Base-by-base conservation (phyloP, 2,329 filamentous ascomycete genomes). In the Microdochium trichocladiopsis region DNA sequence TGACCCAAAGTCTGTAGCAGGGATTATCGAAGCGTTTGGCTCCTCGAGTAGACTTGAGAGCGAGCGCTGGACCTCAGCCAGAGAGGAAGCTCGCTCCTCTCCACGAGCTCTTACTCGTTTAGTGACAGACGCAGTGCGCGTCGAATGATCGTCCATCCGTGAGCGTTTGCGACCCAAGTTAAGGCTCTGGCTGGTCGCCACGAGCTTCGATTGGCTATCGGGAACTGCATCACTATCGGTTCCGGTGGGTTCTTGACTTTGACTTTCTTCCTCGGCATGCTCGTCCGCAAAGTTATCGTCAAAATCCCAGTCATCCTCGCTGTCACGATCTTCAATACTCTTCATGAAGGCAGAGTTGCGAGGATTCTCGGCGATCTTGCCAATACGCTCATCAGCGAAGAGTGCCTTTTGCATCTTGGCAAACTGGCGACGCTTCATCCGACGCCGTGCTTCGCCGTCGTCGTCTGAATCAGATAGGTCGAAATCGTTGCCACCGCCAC, bases 401-500 rank as follows among this genome's bases (percentile, higher is more conserved):
- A 99, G 78, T 6, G 92, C 88, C 66, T 90, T 91, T 52, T 91
- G 87, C 87, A 96, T 95, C 71, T 90, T 89, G 33, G 88, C 88
- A 68, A 95, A 95, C 63, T 96, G 90, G 37, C 86, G 80, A 50
- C 90, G 86, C 75, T 95, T 96, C 74, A 87, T 84, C 50, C 90
- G 84, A 47, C 88, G 83, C 47, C 84, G 82, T 25, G 87, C 82
- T 61, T 93, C 88, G 18, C 87, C 83, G 57, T 88, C 90, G 60
- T 96, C 93, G 58, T 96, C 93, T 2, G 90, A 93, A 66, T 97
- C 94, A 4, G 90, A 92, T 22, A 95, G 80, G 60, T 93, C 88
- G 56, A 92, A 86, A 60, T 92, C 88, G 65, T 88, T 79, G 56
- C 86, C 88, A 64, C 82, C 58, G 16, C 60, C 64, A 6, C 64